Evolutionary conservation across 352 stramenopile species (phyloP), one percentile per base, ranked within the genome.

Genomic region (Phytophthora podocarpi): DNA sequence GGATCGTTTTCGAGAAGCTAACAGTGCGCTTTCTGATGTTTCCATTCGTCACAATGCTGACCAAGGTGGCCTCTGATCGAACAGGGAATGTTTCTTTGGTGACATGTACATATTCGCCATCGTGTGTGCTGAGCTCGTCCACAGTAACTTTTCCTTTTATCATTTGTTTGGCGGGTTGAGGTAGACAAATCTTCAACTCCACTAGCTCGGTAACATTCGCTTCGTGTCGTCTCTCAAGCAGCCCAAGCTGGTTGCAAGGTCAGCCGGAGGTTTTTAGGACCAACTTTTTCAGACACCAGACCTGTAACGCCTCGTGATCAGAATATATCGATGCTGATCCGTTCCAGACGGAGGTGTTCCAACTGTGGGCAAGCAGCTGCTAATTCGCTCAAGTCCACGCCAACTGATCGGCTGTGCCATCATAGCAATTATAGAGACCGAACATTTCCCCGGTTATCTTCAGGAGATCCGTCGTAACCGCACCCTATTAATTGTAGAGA

Each of bases 261-360:
- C n/a, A n/a, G n/a, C n/a, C n/a, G n/a, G 15, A 47, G 10, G 18
- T 43, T 16, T 40, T 12, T n/a, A 60, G 53, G 2, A 32, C 11
- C n/a, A 66, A 37, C 13, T 59, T 59, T 24, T 48, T 66, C 13
- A 66, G 7, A 5, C 39, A 18, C 58, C 58, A 66, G 3, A 11
- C 28, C 40, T 0, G 20, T 21, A 0, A 65, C n/a, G n/a, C n/a
- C n/a, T n/a, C n/a, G n/a, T n/a, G n/a, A n/a, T n/a, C n/a, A n/a
- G n/a, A n/a, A n/a, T n/a, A n/a, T n/a, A n/a, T n/a, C n/a, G n/a
- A n/a, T n/a, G n/a, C n/a, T n/a, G n/a, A n/a, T n/a, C n/a, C n/a
- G n/a, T n/a, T n/a, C n/a, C n/a, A n/a, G 31, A 20, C 18, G 16
- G 23, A 65, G 50, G 2, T 59, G 47, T 23, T 65, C 49, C 2